A percentile compares a stretch with the other conserved stretches of the same genome.
These are phyloP conservation scores for Aspergillus persii DNA, from an alignment of 2,329 filamentous ascomycete genomes.

Conservation along the genomic window DNA sequence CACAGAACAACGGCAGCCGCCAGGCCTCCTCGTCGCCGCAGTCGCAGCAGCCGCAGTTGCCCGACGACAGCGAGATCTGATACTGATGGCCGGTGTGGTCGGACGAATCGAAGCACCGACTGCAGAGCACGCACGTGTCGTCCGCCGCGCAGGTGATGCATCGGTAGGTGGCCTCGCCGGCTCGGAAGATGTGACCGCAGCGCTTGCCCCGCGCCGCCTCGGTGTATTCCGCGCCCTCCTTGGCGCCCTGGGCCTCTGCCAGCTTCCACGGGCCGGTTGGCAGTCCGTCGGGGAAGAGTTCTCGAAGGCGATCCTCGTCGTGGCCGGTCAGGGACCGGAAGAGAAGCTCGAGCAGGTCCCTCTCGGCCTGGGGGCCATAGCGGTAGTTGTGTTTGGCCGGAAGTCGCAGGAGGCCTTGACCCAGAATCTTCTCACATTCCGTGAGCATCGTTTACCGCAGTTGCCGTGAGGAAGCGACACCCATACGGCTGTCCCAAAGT, in stretches of 20 bases:
- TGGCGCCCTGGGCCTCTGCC: conserved; percentile 82
- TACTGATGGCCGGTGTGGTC: conserved; percentile 94
- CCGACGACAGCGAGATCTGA: conserved; percentile 79
- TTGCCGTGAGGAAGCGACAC: conserved; percentile 16
- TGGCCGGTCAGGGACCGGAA: conserved; percentile 84
- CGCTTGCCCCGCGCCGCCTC: conserved; percentile 86
- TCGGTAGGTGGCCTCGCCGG: conserved; percentile 87
- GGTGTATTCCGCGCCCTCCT: conserved; percentile 92
- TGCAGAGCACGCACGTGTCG: conserved; percentile 93
- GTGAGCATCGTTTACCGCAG: conserved; percentile 44
- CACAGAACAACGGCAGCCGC: conserved; percentile 78
- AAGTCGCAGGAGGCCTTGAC: conserved; percentile 74
- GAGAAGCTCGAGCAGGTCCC: conserved; percentile 71
- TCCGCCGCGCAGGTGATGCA: conserved; percentile 94
- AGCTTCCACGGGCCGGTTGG: conserved; percentile 69
- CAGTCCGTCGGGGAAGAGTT: conserved; percentile 78
- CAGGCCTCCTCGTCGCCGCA: conserved; percentile 96
- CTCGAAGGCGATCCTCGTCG: conserved; percentile 68
- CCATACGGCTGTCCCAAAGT: conserved; percentile 25
- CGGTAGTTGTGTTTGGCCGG: conserved; percentile 71
- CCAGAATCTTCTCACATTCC: conserved; percentile 73
- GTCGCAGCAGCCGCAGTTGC: conserved; percentile 95
- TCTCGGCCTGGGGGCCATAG: conserved; percentile 69
- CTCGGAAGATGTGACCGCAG: conserved; percentile 96
- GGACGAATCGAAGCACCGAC: conserved; percentile 89